Base-by-base conservation (phyloP, 2,329 filamentous ascomycete species). In the Emmonsia crescens region DNA sequence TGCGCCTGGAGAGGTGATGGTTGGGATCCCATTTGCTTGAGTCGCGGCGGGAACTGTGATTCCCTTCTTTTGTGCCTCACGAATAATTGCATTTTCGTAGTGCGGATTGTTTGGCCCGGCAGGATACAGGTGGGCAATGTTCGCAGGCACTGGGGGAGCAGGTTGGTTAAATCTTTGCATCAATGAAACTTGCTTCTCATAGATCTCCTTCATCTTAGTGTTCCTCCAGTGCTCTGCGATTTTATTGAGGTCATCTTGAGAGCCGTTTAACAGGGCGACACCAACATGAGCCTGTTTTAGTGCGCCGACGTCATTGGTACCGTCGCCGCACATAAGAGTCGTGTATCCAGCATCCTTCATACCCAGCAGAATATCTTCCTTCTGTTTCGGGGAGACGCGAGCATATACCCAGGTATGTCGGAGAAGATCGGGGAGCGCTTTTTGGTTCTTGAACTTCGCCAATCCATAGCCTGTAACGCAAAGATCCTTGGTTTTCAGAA, bases 211-310 rank as follows among this genome's bases (percentile, higher is more conserved):
- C 89, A 99, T 95, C 82, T 91, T 96, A 48, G 88, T 96, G 75
- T 91, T 96, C 68, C 94, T 88, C 70, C 89, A 87, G 76, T 99
- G 92, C 72, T 97, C 94, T 31, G 89, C 88, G 69, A 99, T 99
- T 73, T 88, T 91, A 61, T 86, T 87, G 60, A 99, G 83, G 73
- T 97, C 94, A 27, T 97, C 89, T 67, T 86, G 88, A 1, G 92
- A 95, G 65, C 94, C 94, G 75, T 99, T 99, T 68, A 99, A 85
- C 57, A 99, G 85, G 27, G 94, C 94, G 65, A 99, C 89, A 76
- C 94, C 94, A 66, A 99, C 91, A 72, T 99, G 94, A 48, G 94
- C 94, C 78, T 99, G 94, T 81, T 99, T 99, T 71, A 99, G 80
- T 52, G 94, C 94, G 66, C 94, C 94, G 61, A 99, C 94, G 72